Base-by-base conservation (phyloP, 2,329 filamentous ascomycete genomes). In the Exophiala alcalophila region DNA sequence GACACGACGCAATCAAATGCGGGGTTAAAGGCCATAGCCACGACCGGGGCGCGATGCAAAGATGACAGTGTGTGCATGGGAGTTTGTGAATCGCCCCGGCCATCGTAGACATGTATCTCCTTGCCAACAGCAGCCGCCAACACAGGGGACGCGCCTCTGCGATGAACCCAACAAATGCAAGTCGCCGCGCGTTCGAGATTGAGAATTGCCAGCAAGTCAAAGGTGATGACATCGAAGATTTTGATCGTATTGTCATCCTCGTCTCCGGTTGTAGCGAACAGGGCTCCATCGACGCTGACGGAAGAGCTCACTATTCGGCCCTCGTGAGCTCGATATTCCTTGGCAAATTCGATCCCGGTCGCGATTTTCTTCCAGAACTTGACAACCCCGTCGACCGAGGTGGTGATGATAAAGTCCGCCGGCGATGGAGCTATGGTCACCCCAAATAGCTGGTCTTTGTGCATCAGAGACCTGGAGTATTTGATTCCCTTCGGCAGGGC, bases 321-420 rank as follows among this genome's bases (percentile, higher is more conserved):
- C 44, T 78, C 75, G 66, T 98, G 94, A 5, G 92, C 90, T 60
- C 83, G 84, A 70, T 95, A 98, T 68, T 98, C 90, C 68, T 98
- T 98, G 39, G 97, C 91, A 60, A 98, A 98, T 68, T 98, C 94
- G 45, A 98, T 86, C 1, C 87, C 87, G 23, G 86, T 82, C 2
- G 80, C 83, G 52, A 86, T 78, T 70, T 98, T 98, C 71, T 98
- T 98, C 92, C 92, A 98, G 65, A 98, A 98, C 66, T 98, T 98
- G 56, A 97, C 91, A 1, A 91, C 84, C n/a, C 94, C 94, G 61
- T 98, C 92, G 29, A 86, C 70, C 0, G 92, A 97, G 49, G 86
- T 87, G 1, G 92, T 98, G 50, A 98, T 92, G 25, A 98, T 73
- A 61, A 98, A 98, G 56, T 97, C 92, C 47, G 91, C 96, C 47